A percentile compares a stretch with the other conserved stretches of the same genome.
These are phyloP conservation scores for Fusarium palustre DNA, from an alignment of 2,329 filamentous ascomycete genomes.

Conservation along the genomic window DNA sequence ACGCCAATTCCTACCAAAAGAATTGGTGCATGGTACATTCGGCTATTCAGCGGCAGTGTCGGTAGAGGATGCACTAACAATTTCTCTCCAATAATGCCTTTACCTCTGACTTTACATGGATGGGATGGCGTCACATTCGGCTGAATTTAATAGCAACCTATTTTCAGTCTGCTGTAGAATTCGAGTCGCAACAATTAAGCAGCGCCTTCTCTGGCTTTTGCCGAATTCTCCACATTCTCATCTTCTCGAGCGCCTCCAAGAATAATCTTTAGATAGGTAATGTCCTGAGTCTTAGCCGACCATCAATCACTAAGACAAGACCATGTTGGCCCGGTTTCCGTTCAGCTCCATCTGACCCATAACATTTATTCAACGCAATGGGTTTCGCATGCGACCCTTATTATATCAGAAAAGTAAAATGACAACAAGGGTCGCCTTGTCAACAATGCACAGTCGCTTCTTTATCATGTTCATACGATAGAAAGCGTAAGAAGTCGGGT, in stretches of 20 bases:
- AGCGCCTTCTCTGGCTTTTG: neutral
- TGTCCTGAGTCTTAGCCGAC: no score
- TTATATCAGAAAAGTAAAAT: constrained; percentile 19
- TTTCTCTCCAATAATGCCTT: neutral
- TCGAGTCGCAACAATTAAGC: neutral
- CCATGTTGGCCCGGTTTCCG: no score
- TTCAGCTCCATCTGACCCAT: neutral
- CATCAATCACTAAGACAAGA: no score
- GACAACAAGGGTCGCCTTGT: neutral
- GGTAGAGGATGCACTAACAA: neutral
- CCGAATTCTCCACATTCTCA: neutral
- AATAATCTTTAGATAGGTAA: no score
- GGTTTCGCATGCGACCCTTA: constrained; percentile 21
- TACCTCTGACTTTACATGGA: no score
- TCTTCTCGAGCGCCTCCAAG: neutral
- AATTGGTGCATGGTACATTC: neutral
- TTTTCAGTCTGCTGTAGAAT: no score
- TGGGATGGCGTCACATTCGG: neutral
- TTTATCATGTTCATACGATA: constrained; percentile 19
- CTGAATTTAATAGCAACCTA: no score
- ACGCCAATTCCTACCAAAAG: neutral
- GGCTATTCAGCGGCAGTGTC: neutral
- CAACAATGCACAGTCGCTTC: constrained; percentile 6
- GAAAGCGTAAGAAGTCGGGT: constrained; percentile 26
- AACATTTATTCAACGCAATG: neutral